A percentile compares a stretch with the other conserved stretches of the same genome.
These are phyloP conservation scores for Trifolium subterraneum DNA, from an alignment of 306 rosid genomes.

Conservation along the genomic window DNA sequence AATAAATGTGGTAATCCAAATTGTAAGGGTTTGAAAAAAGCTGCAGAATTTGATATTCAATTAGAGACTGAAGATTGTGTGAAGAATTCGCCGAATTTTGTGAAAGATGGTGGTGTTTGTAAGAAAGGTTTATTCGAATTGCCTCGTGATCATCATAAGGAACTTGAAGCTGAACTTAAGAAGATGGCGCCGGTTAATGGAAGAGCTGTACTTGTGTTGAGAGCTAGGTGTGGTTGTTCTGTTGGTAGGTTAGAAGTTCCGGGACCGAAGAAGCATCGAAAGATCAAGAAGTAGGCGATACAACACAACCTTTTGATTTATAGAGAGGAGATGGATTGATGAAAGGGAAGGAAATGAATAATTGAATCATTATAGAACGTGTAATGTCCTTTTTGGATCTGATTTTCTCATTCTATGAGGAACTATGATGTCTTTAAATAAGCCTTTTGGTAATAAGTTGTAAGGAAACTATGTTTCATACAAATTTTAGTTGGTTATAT, in stretches of 20 bases:
- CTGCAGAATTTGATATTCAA: slow-evolving; percentile 93
- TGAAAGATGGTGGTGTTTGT: slow-evolving; percentile 51
- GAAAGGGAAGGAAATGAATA: slow-evolving; percentile 21
- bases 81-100: slow-evolving; percentile 62
- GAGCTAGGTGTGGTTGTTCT: slow-evolving; percentile 96
- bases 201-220: slow-evolving; percentile 80
- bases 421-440: slow-evolving; percentile 70
- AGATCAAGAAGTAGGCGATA: slow-evolving; percentile 81
- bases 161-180: slow-evolving; percentile 92
- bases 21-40: slow-evolving; percentile 81
- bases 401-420: slow-evolving; percentile 47
- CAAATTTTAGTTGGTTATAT: slow-evolving; percentile 58
- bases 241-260: slow-evolving; percentile 97
- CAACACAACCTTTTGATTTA: slow-evolving; percentile 37
- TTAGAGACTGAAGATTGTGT: slow-evolving; percentile 96
- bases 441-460: slow-evolving; percentile 69
- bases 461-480: slow-evolving; percentile 56
- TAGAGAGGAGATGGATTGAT: slow-evolving; percentile 36
- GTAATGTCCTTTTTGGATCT: slow-evolving; percentile 47
- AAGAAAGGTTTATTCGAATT: slow-evolving; percentile 82
- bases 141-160: slow-evolving; percentile 87
- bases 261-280: slow-evolving; percentile 70
- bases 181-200: slow-evolving; percentile 97
- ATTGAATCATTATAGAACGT: slow-evolving; percentile 46
- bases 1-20: slow-evolving; percentile 81